Conservation (phyloP, 805 yeast species). For the Huiozyma sinensis region DNA sequence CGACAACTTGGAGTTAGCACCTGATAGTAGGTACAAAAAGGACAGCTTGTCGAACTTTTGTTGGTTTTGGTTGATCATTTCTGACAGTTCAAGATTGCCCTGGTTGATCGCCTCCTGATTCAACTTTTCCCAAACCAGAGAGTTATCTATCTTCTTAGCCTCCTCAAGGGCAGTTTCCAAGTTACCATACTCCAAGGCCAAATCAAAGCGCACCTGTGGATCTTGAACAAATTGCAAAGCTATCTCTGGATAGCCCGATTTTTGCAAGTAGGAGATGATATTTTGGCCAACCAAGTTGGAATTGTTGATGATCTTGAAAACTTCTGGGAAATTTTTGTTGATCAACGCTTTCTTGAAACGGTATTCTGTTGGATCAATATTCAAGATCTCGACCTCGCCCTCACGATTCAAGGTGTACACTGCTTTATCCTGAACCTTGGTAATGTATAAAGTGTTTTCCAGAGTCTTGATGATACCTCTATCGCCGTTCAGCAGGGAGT, state of each 20-base stretch:
- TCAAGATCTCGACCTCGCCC: constrained; percentile 69
- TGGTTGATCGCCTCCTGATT: constrained; percentile 81
- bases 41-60: constrained; percentile 82
- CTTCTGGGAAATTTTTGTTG: constrained; percentile 84
- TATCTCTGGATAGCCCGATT: constrained; percentile 93
- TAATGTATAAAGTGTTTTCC: constrained; percentile 76
- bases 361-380: constrained; percentile 93
- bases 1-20: constrained; percentile 61
- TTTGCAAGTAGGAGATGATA: constrained; percentile 87
- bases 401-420: constrained; percentile 76
- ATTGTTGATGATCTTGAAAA: constrained; percentile 72
- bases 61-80: constrained; percentile 78
- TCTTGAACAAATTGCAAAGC: constrained; percentile 96
- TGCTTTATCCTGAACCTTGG: constrained; percentile 55
- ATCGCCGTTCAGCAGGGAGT: constrained; percentile 88
- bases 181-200: constrained; percentile 90
- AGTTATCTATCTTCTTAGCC: constrained; percentile 64
- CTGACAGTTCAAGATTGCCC: constrained; percentile 80
- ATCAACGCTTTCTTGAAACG: constrained; percentile 90
- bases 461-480: constrained; percentile 88
- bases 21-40: constrained; percentile 75
- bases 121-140: constrained; percentile 66
- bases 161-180: constrained; percentile 78
- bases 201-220: constrained; percentile 89
- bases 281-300: constrained; percentile 95